Evolutionary conservation across 108 stramenopile genomes (phyloP).

Genomic region (Nitzschia sp.): DNA sequence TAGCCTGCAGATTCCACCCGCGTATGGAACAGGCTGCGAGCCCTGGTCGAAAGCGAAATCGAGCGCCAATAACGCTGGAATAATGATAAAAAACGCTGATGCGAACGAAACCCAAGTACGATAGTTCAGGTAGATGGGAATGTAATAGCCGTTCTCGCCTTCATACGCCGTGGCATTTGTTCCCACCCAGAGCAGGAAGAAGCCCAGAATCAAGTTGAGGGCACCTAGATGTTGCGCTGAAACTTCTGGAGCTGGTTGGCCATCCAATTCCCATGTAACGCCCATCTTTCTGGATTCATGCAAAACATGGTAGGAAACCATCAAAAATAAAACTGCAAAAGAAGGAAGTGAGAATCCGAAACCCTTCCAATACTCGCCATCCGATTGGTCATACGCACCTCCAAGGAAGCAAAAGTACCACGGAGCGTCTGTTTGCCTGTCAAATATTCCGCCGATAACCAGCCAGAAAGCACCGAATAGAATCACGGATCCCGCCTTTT

Average conservation of each 20-base stretch:
- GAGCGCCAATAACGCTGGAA: conserved; percentile 22
- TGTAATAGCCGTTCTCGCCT: background rate
- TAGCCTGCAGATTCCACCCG: conserved; percentile 5
- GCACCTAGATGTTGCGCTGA: conserved; percentile 9
- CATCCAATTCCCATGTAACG: conserved; percentile 16
- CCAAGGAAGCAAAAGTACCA: conserved; percentile 34
- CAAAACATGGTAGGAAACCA: conserved; percentile 13
- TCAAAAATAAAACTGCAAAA: conserved; percentile 15
- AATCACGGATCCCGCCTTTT: background rate
- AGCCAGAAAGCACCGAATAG: conserved; percentile 4
- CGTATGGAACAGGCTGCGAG: background rate
- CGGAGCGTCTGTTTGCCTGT: conserved; percentile 21
- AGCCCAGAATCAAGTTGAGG: conserved; percentile 18
- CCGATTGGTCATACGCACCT: conserved; percentile 26
- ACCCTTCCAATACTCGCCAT: background rate
- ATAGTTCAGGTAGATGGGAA: conserved; percentile 22
- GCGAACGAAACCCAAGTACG: conserved; percentile 21
- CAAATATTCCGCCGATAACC: conserved; percentile 5
- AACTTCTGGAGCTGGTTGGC: conserved; percentile 10
- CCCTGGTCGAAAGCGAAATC: conserved; percentile 34
- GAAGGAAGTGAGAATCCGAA: background rate
- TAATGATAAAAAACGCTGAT: conserved; percentile 22
- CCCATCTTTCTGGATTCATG: conserved; percentile 32
- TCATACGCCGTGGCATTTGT: conserved; percentile 18
- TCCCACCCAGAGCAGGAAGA: conserved; percentile 31